phyloP scores from a whole-genome alignment of 352 stramenopile genomes.

The Phytophthora megakarya region DNA sequence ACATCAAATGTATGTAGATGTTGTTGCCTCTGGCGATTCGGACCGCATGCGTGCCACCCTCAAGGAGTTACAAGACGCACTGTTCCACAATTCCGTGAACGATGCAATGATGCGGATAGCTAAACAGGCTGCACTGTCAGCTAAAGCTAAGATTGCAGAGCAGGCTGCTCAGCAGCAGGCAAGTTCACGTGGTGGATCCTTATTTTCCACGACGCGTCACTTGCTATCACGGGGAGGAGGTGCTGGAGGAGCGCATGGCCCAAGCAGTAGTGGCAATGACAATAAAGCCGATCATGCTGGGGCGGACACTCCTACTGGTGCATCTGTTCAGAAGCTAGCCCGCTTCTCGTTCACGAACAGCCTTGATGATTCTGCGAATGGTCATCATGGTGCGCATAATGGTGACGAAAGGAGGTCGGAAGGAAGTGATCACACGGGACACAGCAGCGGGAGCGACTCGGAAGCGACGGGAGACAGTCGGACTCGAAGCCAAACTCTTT shows the following conservation, averaged over 20 bases:
- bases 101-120: constrained; percentile 86
- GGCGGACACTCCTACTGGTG: constrained; percentile 55
- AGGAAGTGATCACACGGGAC: constrained; percentile 43
- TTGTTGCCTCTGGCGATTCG: constrained; percentile 54
- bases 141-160: constrained; percentile 83
- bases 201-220: constrained; percentile 77
- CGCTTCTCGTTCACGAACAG: constrained; percentile 42
- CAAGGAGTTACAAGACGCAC: constrained; percentile 57
- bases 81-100: constrained; percentile 77
- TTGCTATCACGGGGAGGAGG: constrained; percentile 53
- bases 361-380: constrained; percentile 42
- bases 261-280: constrained; percentile 33
- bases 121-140: constrained; percentile 75
- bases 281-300: constrained; percentile 36
- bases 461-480: constrained; percentile 31
- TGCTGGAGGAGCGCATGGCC: constrained; percentile 22
- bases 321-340: constrained; percentile 58
- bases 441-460: constrained; percentile 54
- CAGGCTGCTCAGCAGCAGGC: constrained; percentile 75
- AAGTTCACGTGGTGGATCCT: constrained; percentile 55
- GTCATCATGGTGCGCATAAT: constrained; percentile 37
- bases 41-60: constrained; percentile 63
- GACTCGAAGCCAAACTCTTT: constrained; percentile 25
- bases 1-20: constrained; percentile 55
- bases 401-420: constrained; percentile 47